Evolutionary conservation across 2,329 filamentous ascomycete species (phyloP).

Genomic region (Cercospora brassicicola): DNA sequence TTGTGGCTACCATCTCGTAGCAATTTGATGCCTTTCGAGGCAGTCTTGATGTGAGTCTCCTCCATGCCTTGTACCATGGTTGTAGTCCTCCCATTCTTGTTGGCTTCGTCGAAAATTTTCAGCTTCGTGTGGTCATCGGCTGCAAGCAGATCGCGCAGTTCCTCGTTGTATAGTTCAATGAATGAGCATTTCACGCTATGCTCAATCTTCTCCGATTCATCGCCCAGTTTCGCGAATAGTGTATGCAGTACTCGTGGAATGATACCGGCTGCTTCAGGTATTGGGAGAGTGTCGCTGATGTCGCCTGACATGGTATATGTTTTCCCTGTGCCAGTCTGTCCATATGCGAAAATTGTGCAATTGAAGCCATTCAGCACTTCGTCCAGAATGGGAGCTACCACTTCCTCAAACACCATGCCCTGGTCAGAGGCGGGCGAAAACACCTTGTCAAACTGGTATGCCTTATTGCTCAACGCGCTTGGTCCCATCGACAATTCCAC

Average conservation of each 20-base stretch:
- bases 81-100: slow-evolving; percentile 76
- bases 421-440: slow-evolving; percentile 95
- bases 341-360: slow-evolving; percentile 98
- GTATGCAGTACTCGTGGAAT: slow-evolving; percentile 87
- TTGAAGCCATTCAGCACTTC: slow-evolving; percentile 96
- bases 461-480: slow-evolving; percentile 90
- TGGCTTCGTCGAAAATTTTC: slow-evolving; percentile 92
- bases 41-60: slow-evolving; percentile 85
- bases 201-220: slow-evolving; percentile 64
- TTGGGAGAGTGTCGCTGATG: slow-evolving; percentile 84
- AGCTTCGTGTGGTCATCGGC: slow-evolving; percentile 79
- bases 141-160: slow-evolving; percentile 84
- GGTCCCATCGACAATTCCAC: slow-evolving; percentile 90
- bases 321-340: slow-evolving; percentile 96
- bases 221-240: slow-evolving; percentile 80
- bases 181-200: slow-evolving; percentile 96
- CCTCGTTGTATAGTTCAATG: slow-evolving; percentile 98
- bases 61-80: slow-evolving; percentile 98
- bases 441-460: slow-evolving; percentile 94
- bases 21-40: slow-evolving; percentile 81
- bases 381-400: slow-evolving; percentile 86
- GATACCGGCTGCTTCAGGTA: slow-evolving; percentile 90
- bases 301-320: slow-evolving; percentile 99
- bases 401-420: slow-evolving; percentile 90
- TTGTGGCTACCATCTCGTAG: slow-evolving; percentile 87